These are phyloP conservation scores for Aspergillus pseudoterreus DNA, from an alignment of 2,329 filamentous ascomycete species.

Conservation along the genomic window DNA sequence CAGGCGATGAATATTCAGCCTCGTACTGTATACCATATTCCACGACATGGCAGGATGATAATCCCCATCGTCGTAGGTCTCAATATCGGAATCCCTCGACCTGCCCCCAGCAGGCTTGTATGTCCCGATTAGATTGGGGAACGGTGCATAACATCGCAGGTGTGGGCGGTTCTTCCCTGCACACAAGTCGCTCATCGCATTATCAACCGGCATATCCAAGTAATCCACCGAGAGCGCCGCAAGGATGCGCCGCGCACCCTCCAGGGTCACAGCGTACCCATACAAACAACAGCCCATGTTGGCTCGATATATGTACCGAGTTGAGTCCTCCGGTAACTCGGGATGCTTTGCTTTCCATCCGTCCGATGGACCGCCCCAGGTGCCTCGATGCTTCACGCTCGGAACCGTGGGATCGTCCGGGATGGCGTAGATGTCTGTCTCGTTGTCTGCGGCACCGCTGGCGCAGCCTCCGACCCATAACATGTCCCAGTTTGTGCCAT, in stretches of 20 bases:
- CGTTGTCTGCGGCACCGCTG: slow-evolving; percentile 29
- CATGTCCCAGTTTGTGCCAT: slow-evolving; percentile 52
- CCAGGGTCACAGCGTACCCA: slow-evolving; percentile 37
- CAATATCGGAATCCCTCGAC: slow-evolving; percentile 27
- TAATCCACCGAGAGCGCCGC: slow-evolving; percentile 25
- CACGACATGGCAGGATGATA: slow-evolving; percentile 13
- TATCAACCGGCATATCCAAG: slow-evolving; percentile 36
- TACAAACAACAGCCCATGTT: slow-evolving; percentile 32
- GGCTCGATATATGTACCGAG: slow-evolving; percentile 34
- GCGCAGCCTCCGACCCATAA: slow-evolving; percentile 51
- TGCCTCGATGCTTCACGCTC: slow-evolving; percentile 12
- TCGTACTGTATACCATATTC: slow-evolving; percentile 24
- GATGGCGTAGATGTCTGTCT: slow-evolving; percentile 26
- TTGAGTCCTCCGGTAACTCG: slow-evolving; percentile 25
- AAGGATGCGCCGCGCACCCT: slow-evolving; percentile 37
- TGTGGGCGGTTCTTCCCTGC: slow-evolving; percentile 33
- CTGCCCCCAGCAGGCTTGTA: slow-evolving; percentile 38
- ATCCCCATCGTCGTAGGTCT: slow-evolving; percentile 13
- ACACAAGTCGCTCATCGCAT: slow-evolving; percentile 48
- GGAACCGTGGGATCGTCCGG: slow-evolving; percentile 30
- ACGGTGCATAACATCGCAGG: slow-evolving; percentile 39
- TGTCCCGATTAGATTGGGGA: slow-evolving; percentile 47
- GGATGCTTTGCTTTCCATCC: slow-evolving; percentile 10
- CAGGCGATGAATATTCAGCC: slow-evolving; percentile 22
- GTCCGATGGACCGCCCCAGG: slow-evolving; percentile 17